A percentile compares a stretch with the other conserved stretches of the same genome.
Conservation (phyloP, 2,329 filamentous ascomycete species). For the Colletotrichum spinosum region DNA sequence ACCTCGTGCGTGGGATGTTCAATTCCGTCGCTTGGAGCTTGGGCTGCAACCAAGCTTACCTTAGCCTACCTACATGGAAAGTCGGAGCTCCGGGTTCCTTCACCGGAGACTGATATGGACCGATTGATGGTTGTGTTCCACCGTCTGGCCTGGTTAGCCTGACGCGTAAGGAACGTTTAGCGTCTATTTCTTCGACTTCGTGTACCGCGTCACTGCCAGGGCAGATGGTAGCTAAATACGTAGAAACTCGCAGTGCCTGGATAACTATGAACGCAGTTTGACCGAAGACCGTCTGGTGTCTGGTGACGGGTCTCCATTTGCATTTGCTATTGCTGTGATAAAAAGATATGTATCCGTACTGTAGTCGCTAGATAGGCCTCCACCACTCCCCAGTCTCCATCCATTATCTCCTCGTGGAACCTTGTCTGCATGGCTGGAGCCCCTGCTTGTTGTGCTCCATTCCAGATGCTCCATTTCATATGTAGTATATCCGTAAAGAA, state of each 20-base stretch:
- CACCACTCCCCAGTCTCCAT: conserved; percentile 7
- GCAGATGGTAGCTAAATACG: too few species aligned
- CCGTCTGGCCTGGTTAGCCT: not conserved
- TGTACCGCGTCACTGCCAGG: not conserved
- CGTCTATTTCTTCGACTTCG: not conserved
- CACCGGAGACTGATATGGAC: not conserved
- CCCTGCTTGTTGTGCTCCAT: conserved; percentile 7
- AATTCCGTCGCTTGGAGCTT: conserved; percentile 10
- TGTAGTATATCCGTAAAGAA: too few species aligned
- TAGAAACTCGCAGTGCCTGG: too few species aligned
- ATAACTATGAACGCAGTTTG: too few species aligned
- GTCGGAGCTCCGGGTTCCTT: conserved; percentile 12
- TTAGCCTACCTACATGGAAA: not conserved
- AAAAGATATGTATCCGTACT: not conserved
- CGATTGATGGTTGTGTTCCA: not conserved
- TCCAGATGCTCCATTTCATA: too few species aligned
- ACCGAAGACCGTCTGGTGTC: too few species aligned
- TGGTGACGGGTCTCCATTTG: too few species aligned
- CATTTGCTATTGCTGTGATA: conserved; percentile 1
- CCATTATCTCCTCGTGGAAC: not conserved
- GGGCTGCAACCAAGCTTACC: conserved; percentile 17
- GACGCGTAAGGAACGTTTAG: not conserved
- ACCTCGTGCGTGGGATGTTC: too few species aligned
- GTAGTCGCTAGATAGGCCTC: not conserved
- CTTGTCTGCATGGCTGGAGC: not conserved